Percentiles rank a stretch among this genome's conserved stretches.
These are phyloP conservation scores for Verticillium isaacii DNA, from an alignment of 2,329 filamentous ascomycete species.

Conservation along the genomic window DNA sequence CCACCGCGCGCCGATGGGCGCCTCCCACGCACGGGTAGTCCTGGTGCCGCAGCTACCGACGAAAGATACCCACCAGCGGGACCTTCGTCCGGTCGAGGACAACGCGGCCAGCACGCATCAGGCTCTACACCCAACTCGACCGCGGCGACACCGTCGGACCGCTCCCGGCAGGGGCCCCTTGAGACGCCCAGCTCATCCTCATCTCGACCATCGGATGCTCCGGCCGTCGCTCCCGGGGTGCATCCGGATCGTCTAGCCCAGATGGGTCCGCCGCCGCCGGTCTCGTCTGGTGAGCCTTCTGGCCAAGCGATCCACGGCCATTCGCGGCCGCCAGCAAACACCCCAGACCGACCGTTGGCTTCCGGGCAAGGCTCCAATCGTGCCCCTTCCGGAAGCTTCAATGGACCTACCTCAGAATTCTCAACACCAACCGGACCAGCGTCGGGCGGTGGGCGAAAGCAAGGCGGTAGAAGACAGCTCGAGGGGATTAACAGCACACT, in stretches of 20 bases:
- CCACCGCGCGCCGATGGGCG: conserved; percentile 1
- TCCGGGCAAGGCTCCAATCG: neutral
- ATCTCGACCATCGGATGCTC: conserved; percentile 13
- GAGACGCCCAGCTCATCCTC: neutral
- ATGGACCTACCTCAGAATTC: conserved; percentile 8
- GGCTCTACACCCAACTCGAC: conserved; percentile 1
- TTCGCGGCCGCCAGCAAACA: conserved; percentile 21
- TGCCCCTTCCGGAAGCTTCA: neutral
- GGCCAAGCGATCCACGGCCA: conserved; percentile 14
- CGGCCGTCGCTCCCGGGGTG: conserved; percentile 27
- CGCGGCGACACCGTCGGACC: conserved; percentile 8
- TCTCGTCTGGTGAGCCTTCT: conserved; percentile 22
- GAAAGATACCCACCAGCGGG: neutral
- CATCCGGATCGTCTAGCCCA: conserved; percentile 48
- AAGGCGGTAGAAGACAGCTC: conserved; percentile 47
- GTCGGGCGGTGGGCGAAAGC: conserved; percentile 23
- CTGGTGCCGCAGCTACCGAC: neutral
- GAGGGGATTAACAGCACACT: conserved; percentile 56
- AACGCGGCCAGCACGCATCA: neutral
- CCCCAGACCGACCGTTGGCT: conserved; percentile 22
- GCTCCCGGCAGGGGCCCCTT: neutral
- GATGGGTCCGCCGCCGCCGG: conserved; percentile 33
- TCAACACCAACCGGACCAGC: conserved; percentile 27
- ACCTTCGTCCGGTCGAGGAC: neutral
- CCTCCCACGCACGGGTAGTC: neutral